Percentiles rank a stretch among this genome's conserved stretches.
Evolutionary conservation across 495 filamentous ascomycete genomes (phyloP).

Genomic region (Neohortaea acidophila): DNA sequence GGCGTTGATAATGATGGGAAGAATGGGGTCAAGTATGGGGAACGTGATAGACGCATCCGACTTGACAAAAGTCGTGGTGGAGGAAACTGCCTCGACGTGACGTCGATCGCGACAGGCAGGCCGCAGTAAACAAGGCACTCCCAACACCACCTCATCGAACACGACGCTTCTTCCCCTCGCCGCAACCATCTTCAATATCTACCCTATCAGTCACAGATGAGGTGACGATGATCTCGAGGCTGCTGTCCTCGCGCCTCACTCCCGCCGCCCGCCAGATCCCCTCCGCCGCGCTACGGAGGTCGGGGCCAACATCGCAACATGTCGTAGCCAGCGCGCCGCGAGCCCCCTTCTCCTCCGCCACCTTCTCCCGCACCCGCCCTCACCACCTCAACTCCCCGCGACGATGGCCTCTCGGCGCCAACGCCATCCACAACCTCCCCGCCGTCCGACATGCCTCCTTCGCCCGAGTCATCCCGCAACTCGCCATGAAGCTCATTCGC

Average conservation of each 20-base stretch:
- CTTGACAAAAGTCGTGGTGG: too few species aligned
- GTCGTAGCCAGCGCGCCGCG: slow-evolving; percentile 3
- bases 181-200: too few species aligned
- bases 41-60: too few species aligned
- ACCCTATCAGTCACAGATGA: background rate
- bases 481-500: slow-evolving; percentile 72
- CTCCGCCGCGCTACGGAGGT: slow-evolving; percentile 1
- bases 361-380: slow-evolving; percentile 2
- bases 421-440: slow-evolving; percentile 70
- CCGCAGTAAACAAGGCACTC: too few species aligned
- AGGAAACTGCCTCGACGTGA: too few species aligned
- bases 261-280: slow-evolving; percentile 2
- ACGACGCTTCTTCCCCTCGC: too few species aligned
- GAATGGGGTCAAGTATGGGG: too few species aligned
- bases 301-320: background rate
- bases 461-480: slow-evolving; percentile 65
- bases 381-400: slow-evolving; percentile 20
- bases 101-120: too few species aligned
- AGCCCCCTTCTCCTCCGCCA: slow-evolving; percentile 2
- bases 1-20: too few species aligned
- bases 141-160: too few species aligned
- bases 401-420: slow-evolving; percentile 59
- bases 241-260: slow-evolving; percentile 16
- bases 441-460: slow-evolving; percentile 79
- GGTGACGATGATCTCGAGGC: slow-evolving; percentile 17